Conservation (phyloP, 306 rosid species). For the Dicorynia guianensis region DNA sequence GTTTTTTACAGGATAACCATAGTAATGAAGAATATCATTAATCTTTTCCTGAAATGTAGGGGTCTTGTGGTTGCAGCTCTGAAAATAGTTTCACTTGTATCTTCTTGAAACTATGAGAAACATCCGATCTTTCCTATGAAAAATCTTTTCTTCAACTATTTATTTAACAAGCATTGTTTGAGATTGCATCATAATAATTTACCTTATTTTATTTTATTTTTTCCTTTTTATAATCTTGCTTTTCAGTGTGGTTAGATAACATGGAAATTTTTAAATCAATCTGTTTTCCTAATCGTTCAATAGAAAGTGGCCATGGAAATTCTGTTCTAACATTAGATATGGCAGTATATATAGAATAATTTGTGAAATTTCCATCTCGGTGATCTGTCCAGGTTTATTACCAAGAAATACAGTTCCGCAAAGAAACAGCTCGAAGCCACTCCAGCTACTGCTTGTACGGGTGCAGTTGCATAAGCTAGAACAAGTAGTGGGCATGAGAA, state of each 20-base stretch:
- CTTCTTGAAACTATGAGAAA: not conserved
- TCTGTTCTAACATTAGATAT: slow-evolving; percentile 11
- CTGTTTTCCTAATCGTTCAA: not conserved
- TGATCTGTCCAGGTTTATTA: slow-evolving; percentile 70
- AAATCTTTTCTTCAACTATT: not conserved
- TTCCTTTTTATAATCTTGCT: too few relatives aligned
- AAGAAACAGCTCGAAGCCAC: slow-evolving; percentile 69
- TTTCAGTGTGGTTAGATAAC: not conserved
- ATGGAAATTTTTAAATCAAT: not conserved
- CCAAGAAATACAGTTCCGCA: slow-evolving; percentile 82
- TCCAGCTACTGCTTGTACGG: slow-evolving; percentile 80
- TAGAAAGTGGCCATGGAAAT: not conserved
- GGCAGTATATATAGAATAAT: slow-evolving; percentile 1
- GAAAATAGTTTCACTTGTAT: not conserved
- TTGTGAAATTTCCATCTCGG: slow-evolving; percentile 2
- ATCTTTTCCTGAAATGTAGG: not conserved
- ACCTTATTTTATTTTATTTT: not conserved
- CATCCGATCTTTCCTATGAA: not conserved
- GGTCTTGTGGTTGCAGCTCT: not conserved
- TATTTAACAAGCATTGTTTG: not conserved
- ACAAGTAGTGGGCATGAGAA: slow-evolving; percentile 22
- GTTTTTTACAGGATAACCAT: not conserved
- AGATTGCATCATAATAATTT: slow-evolving; percentile 1
- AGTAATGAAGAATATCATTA: not conserved
- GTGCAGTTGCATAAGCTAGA: slow-evolving; percentile 73